Percentiles rank a stretch among this genome's conserved stretches.
These are phyloP conservation scores for Sclerospora graminicola DNA, from an alignment of 352 stramenopile genomes.

Conservation along the genomic window DNA sequence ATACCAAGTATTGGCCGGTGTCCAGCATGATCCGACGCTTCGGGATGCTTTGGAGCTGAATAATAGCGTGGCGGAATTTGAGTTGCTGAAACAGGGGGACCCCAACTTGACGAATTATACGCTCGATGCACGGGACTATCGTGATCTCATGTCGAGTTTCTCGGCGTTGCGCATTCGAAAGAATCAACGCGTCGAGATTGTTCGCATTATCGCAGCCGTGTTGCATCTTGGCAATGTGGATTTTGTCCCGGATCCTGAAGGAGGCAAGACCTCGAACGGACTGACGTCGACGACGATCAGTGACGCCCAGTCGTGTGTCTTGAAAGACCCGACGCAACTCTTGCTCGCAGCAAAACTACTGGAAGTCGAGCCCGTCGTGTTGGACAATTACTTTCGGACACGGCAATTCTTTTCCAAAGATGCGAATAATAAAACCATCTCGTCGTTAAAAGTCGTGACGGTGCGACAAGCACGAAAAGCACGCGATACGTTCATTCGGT, in stretches of 20 bases:
- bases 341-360: conserved; percentile 54
- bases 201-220: conserved; percentile 62
- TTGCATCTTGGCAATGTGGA: conserved; percentile 21
- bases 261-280: conserved; percentile 45
- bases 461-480: conserved; percentile 59
- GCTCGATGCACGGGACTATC: conserved; percentile 61
- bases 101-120: conserved; percentile 30
- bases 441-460: conserved; percentile 75
- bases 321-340: conserved; percentile 63
- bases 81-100: conserved; percentile 40
- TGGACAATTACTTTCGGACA: conserved; percentile 83
- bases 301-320: conserved; percentile 37
- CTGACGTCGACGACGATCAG: conserved; percentile 10
- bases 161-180: conserved; percentile 69
- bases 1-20: conserved; percentile 82
- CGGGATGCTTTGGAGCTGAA: conserved; percentile 63
- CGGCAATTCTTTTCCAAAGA: conserved; percentile 74
- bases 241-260: conserved; percentile 49
- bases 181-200: conserved; percentile 72
- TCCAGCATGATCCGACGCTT: conserved; percentile 58
- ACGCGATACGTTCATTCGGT: conserved; percentile 69
- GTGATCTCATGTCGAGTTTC: conserved; percentile 74
- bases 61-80: conserved; percentile 42
- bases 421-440: conserved; percentile 50
- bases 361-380: conserved; percentile 65